These are phyloP conservation scores for Crithidia fasciculata DNA, from an alignment of 208 protist genomes.

Conservation along the genomic window DNA sequence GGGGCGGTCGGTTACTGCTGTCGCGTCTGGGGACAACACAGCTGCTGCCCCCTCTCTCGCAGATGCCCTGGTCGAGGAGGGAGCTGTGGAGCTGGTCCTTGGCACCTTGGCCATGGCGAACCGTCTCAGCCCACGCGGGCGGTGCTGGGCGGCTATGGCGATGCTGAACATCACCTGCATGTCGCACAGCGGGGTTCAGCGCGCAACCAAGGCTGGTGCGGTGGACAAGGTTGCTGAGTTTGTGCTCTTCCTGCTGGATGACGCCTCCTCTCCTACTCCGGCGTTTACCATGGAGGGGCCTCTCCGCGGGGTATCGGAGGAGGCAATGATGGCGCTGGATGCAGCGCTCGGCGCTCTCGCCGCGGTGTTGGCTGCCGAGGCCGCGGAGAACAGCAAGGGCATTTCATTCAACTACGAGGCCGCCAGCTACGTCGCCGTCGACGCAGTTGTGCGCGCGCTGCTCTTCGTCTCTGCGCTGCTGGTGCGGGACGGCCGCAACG, in stretches of 20 bases:
- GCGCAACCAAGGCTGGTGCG: slow-evolving; percentile 43
- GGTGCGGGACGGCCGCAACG: slow-evolving; percentile 55
- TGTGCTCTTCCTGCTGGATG: slow-evolving; percentile 42
- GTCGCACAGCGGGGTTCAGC: slow-evolving; percentile 44
- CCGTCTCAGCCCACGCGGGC: slow-evolving; percentile 53
- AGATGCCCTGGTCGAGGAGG: slow-evolving; percentile 62
- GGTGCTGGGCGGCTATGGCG: slow-evolving; percentile 63
- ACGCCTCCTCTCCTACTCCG: not conserved
- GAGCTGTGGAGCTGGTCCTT: slow-evolving; percentile 67
- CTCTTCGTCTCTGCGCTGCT: slow-evolving; percentile 44
- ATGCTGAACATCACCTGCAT: slow-evolving; percentile 76
- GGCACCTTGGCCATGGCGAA: slow-evolving; percentile 53
- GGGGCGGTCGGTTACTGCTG: not conserved
- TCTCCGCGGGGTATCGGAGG: slow-evolving; percentile 24
- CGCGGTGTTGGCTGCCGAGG: slow-evolving; percentile 55
- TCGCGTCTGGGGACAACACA: not conserved
- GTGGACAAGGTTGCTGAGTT: slow-evolving; percentile 57
- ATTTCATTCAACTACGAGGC: slow-evolving; percentile 67
- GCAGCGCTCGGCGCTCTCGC: slow-evolving; percentile 60
- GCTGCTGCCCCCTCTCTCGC: slow-evolving; percentile 22
- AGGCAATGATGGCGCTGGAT: slow-evolving; percentile 51
- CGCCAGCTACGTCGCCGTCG: slow-evolving; percentile 50
- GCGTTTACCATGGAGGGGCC: not conserved
- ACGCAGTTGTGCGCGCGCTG: slow-evolving; percentile 55
- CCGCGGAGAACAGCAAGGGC: slow-evolving; percentile 56